phyloP scores from a whole-genome alignment of 345 rosid genomes.

The Salix koriyanagi region DNA sequence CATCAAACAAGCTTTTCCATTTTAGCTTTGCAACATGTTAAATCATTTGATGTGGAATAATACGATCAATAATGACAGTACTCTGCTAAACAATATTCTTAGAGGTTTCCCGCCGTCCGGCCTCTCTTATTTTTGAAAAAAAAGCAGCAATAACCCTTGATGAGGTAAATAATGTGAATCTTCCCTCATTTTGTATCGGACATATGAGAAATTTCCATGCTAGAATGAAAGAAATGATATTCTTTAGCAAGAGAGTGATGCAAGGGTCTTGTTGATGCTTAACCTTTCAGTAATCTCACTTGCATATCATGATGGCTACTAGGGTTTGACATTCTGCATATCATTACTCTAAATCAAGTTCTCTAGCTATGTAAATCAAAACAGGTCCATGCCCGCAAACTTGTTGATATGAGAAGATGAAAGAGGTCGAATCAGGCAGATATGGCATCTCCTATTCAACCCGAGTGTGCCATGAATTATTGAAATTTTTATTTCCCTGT shows the following conservation, averaged over 20 bases:
- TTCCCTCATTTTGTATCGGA: conserved; percentile 11
- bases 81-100: not conserved
- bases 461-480: not conserved
- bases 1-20: not conserved
- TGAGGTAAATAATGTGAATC: conserved; percentile 16
- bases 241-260: not conserved
- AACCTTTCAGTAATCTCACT: not conserved
- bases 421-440: not conserved
- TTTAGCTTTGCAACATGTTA: not conserved
- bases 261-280: not conserved
- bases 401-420: not conserved
- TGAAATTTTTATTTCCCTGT: not conserved
- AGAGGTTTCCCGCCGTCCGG: conserved; percentile 1
- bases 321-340: not conserved
- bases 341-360: not conserved
- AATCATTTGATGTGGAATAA: not conserved
- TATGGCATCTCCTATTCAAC: not conserved
- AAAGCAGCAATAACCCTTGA: not conserved
- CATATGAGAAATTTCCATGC: not conserved
- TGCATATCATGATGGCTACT: not conserved
- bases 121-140: not conserved
- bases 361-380: not conserved
- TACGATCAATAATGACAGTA: too few species aligned
- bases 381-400: not conserved
- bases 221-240: not conserved